Base-by-base conservation (phyloP, 2,329 filamentous ascomycete species). In the Emmonsiellopsis sp. region DNA sequence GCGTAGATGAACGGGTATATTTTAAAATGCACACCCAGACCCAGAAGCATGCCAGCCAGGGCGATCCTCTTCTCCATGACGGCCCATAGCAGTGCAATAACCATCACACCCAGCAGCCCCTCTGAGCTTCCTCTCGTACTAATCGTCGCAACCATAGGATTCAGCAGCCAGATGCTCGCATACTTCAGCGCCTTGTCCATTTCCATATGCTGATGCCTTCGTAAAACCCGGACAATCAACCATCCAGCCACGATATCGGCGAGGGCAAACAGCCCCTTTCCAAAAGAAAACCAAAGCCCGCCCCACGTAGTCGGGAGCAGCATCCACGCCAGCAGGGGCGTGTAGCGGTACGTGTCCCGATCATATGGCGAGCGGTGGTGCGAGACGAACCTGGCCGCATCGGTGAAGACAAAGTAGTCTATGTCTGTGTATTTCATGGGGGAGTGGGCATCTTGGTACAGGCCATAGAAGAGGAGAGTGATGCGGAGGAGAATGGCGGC, bases 1-100 rank as follows among this genome's bases (percentile, higher is more conserved):
- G 88, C 92, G 69, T 98, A 98, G 56, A 98, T 88, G 69, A 97
- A 95, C 0, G 93, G 93, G 64, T 98, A 98, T 56, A 98, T 97
- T 77, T 98, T 98, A 73, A 98, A 94, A 71, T 98, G 93, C 31
- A 97, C 91, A 1, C 83, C 83, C 32, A 95, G 71, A 0, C 93
- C 93, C 2, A 98, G 75, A 33, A 97, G 68, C 2, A 84, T 58
- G 0, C 88, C 92, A 0, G 90, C 86, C 7, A 94, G 66, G 1
- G 71, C 63, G 14, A 86, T 73, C n/a, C 75, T 75, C 49, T 77
- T 77, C 50, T 79, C 75, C 58, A 90, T 73, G 1, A 87, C 85
- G 0, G 91, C 87, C 87, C 88, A 97, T 9, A 98, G 71, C 37
- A 97, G 69, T 0, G 82, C 86, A 56, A 89, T 83, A 5, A 95